These are phyloP conservation scores for Xylaria digitata DNA, from an alignment of 2,329 filamentous ascomycete genomes.

Conservation along the genomic window DNA sequence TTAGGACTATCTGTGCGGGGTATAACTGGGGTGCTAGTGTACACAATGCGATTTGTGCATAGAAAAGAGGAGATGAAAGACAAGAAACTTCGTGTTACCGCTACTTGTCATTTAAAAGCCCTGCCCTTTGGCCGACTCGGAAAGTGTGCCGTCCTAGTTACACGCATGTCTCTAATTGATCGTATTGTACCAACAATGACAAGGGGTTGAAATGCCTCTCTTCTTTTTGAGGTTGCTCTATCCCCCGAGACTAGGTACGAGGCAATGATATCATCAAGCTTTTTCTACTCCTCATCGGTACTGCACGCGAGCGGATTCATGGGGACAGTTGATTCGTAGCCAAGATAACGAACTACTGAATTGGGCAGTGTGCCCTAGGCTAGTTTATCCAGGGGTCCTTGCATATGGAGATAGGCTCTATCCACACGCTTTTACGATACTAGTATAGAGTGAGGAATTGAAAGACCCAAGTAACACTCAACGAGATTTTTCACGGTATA, in stretches of 20 bases:
- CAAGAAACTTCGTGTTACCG: too few relatives aligned
- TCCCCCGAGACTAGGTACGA: neutral
- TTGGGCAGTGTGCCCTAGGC: neutral
- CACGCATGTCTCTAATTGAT: neutral
- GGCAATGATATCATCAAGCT: slow-evolving; percentile 1
- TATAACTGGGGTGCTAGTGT: too few relatives aligned
- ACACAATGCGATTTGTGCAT: too few relatives aligned
- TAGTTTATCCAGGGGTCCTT: slow-evolving; percentile 1
- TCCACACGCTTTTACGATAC: neutral
- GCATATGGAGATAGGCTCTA: neutral
- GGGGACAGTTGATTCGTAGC: slow-evolving; percentile 13
- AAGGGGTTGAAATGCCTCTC: neutral
- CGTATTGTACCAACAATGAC: neutral
- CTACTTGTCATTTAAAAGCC: too few relatives aligned
- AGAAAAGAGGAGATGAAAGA: too few relatives aligned
- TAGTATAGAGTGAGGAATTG: neutral
- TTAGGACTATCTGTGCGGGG: too few relatives aligned
- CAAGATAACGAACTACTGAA: slow-evolving; percentile 10
- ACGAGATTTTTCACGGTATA: too few relatives aligned
- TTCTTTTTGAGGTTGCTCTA: too few relatives aligned
- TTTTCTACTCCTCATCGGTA: slow-evolving; percentile 13
- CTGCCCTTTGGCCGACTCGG: neutral
- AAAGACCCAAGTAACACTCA: neutral
- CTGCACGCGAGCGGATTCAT: slow-evolving; percentile 16
- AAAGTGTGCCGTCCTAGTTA: neutral